These are phyloP conservation scores for Cucurbita pepo DNA, from an alignment of 306 rosid genomes.

Conservation along the genomic window DNA sequence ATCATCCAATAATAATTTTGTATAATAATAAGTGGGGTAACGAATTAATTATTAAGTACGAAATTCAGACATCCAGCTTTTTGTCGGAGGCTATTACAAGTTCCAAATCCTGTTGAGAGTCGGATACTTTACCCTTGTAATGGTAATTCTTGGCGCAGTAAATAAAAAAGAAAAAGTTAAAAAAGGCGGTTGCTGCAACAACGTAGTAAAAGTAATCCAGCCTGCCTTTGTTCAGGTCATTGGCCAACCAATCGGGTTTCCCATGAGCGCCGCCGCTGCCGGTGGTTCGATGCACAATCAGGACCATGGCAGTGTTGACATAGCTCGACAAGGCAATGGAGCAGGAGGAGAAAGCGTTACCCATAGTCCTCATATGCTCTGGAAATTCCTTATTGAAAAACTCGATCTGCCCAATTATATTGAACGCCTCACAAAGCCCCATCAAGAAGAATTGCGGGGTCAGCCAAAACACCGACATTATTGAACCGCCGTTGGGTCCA, in stretches of 20 bases:
- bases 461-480: conserved; percentile 37
- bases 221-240: conserved; percentile 49
- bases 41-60: not conserved
- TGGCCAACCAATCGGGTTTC: conserved; percentile 46
- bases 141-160: conserved; percentile 28
- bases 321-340: conserved; percentile 42
- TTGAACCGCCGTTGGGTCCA: conserved; percentile 4
- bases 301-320: conserved; percentile 27
- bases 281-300: conserved; percentile 24
- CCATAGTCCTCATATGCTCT: conserved; percentile 51
- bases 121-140: conserved; percentile 21
- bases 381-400: conserved; percentile 55
- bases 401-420: conserved; percentile 40
- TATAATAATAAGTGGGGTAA: too few relatives aligned
- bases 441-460: conserved; percentile 35
- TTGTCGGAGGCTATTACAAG: conserved; percentile 4
- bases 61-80: not conserved
- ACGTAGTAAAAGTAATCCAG: conserved; percentile 57
- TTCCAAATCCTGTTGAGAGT: conserved; percentile 3
- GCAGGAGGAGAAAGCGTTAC: conserved; percentile 43
- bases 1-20: too few relatives aligned
- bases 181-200: conserved; percentile 23
- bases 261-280: not conserved
- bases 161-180: conserved; percentile 42
- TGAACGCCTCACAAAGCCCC: conserved; percentile 58